Evolutionary conservation across 495 filamentous ascomycete genomes (phyloP), one percentile per base, ranked within the genome.

Genomic region (Trypethelium eluteriae): DNA sequence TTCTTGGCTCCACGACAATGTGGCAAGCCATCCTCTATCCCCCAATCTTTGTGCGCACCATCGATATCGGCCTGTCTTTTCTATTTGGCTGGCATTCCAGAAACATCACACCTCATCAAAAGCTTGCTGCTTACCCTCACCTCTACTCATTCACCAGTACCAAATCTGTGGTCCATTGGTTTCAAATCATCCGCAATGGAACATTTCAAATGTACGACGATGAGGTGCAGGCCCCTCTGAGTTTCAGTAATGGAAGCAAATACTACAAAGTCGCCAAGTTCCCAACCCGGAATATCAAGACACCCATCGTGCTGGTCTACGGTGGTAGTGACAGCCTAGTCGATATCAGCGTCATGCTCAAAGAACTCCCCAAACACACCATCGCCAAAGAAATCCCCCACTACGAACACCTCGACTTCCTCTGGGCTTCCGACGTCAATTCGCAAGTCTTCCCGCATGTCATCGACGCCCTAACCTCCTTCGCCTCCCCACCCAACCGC

Each of bases 181-280:
- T 98, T 77, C 94, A 98, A 73, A 96, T 98, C 71, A 98, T 98
- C 69, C 87, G 94, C 57, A 96, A 92, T 72, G 88, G 89, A 69
- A 89, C 83, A 39, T 98, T 98, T 74, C 94, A 98, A 76, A 97
- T 98, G 89, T 98, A 92, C 75, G 94, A 98, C 72, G 94, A 98
- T 72, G 93, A 97, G 72, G 83, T 94, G 6, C 87, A 89, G 65
- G 81, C 82, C 3, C 84, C 85, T 1, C 77, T 90, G 56, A 81
- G 80, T 61, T 67, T 86, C 10, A 70, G 66, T 0, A 73, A 74
- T 38, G 81, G 81, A 9, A 82, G 79, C 39, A 86, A 81, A 67
- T 90, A 89, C 74, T 90, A 90, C 74, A 96, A 96, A 72, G 92
- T 97, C 3, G 93, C 95, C 70, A 92, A 89, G 74, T 98, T 96